A percentile compares a stretch with the other conserved stretches of the same genome.
These are phyloP conservation scores for Globisporangium canariense DNA, from an alignment of 352 stramenopile species.

Conservation along the genomic window DNA sequence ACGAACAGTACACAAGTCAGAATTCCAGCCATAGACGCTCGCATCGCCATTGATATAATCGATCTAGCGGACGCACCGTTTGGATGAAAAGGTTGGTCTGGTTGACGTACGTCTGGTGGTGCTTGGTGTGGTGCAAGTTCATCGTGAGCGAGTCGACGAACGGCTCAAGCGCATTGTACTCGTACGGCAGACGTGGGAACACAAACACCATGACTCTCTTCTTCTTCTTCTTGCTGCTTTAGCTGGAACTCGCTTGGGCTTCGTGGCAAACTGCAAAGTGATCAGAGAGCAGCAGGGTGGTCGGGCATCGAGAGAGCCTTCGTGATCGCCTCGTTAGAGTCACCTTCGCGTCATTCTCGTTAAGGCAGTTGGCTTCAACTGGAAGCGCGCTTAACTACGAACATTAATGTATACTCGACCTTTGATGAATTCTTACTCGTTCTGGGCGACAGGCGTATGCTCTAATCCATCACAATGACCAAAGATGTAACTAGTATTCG, in stretches of 20 bases:
- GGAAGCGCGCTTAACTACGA: too few relatives aligned
- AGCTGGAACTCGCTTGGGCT: not conserved
- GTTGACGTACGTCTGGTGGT: conserved; percentile 48
- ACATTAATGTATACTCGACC: too few relatives aligned
- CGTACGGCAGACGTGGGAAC: conserved; percentile 44
- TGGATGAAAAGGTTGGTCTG: conserved; percentile 33
- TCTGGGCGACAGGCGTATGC: too few relatives aligned
- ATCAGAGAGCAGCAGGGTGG: not conserved
- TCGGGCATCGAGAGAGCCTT: not conserved
- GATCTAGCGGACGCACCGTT: conserved; percentile 31
- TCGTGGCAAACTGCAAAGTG: not conserved
- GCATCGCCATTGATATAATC: too few relatives aligned
- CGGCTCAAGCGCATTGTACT: conserved; percentile 54
- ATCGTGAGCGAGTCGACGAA: conserved; percentile 51
- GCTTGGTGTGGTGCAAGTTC: conserved; percentile 57
- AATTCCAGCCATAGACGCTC: too few relatives aligned
- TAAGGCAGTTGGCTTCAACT: too few relatives aligned
- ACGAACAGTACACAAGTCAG: not conserved
- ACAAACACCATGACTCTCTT: conserved; percentile 20
- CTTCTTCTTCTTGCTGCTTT: not conserved
- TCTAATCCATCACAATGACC: too few relatives aligned
- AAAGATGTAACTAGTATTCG: too few relatives aligned
- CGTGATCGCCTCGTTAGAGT: not conserved
- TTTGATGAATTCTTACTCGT: too few relatives aligned
- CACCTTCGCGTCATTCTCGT: not conserved